Evolutionary conservation across 495 filamentous ascomycete genomes (phyloP).

Genomic region (Aspergillus bridgeri): DNA sequence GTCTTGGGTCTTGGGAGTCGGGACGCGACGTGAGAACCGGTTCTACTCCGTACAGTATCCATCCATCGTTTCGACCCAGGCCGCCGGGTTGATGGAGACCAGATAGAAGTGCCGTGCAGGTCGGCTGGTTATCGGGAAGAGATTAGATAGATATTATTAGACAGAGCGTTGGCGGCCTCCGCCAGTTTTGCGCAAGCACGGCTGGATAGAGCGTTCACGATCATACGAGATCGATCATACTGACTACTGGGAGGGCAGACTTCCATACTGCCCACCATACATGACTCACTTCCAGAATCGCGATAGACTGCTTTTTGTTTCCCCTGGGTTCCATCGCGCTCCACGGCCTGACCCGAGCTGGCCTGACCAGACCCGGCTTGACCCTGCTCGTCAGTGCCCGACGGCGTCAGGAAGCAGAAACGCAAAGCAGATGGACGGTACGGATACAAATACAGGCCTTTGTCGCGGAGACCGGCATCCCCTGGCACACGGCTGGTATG

Average conservation of each 20-base stretch:
- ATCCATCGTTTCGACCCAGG: background rate
- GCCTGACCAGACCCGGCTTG: no score
- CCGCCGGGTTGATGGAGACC: conserved; percentile 1
- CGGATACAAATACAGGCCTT: conserved; percentile 7
- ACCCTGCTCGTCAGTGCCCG: conserved; percentile 6
- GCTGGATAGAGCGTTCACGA: no score
- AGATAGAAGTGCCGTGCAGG: conserved; percentile 10
- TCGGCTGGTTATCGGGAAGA: conserved; percentile 10
- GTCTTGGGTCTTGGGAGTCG: no score
- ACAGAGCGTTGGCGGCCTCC: background rate
- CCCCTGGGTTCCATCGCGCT: background rate
- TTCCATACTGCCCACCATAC: background rate
- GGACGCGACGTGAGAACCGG: background rate
- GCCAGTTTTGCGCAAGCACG: background rate
- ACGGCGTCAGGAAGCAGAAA: background rate
- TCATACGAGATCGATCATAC: background rate
- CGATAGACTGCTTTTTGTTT: background rate
- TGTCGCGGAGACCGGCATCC: conserved; percentile 10
- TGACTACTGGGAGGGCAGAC: background rate
- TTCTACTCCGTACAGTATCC: background rate
- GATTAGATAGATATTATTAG: background rate
- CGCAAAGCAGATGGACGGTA: background rate
- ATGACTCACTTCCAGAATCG: conserved; percentile 3
- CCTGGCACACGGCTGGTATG: conserved; percentile 11
- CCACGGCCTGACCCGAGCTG: no score